Percentiles rank a stretch among this genome's conserved stretches.
Evolutionary conservation across 2,329 filamentous ascomycete species (phyloP).

Genomic region (Lanzia echinophila): DNA sequence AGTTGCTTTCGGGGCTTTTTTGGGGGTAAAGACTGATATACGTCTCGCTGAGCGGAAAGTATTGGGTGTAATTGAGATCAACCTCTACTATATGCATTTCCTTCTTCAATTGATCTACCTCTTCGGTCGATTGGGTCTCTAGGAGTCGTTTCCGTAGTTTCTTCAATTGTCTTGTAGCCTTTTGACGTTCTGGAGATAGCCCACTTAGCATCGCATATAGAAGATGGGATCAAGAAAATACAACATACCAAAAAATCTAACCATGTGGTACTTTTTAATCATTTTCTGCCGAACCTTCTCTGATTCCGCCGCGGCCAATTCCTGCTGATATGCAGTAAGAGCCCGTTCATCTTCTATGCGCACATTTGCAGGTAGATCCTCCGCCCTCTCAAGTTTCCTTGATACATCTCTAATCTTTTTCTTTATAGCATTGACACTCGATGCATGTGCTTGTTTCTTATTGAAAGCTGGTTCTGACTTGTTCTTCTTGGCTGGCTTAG

Average conservation of each 20-base stretch:
- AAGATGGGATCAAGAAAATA: not conserved
- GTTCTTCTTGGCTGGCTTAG: constrained; percentile 28
- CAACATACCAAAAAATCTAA: constrained; percentile 70
- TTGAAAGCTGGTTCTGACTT: constrained; percentile 21
- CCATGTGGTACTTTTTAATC: constrained; percentile 76
- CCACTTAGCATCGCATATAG: constrained; percentile 8
- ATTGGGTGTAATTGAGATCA: constrained; percentile 68
- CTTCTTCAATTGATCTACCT: constrained; percentile 44
- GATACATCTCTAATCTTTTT: constrained; percentile 65
- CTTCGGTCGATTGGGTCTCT: constrained; percentile 43
- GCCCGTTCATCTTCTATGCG: constrained; percentile 66
- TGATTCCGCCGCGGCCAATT: constrained; percentile 51
- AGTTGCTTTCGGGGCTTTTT: constrained; percentile 32
- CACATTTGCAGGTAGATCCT: constrained; percentile 60
- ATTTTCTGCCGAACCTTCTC: constrained; percentile 60
- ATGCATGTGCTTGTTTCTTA: constrained; percentile 29
- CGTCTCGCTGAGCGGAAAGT: constrained; percentile 62
- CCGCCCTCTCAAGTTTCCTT: constrained; percentile 54
- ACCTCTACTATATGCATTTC: constrained; percentile 64
- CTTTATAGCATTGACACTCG: constrained; percentile 54
- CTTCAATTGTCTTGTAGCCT: constrained; percentile 61
- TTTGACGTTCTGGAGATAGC: constrained; percentile 55
- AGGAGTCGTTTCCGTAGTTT: constrained; percentile 54
- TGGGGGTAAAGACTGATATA: constrained; percentile 60
- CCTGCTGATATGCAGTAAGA: constrained; percentile 57